phyloP scores from a whole-genome alignment of 2,329 filamentous ascomycete species.

The Sarocladium brachiariae region DNA sequence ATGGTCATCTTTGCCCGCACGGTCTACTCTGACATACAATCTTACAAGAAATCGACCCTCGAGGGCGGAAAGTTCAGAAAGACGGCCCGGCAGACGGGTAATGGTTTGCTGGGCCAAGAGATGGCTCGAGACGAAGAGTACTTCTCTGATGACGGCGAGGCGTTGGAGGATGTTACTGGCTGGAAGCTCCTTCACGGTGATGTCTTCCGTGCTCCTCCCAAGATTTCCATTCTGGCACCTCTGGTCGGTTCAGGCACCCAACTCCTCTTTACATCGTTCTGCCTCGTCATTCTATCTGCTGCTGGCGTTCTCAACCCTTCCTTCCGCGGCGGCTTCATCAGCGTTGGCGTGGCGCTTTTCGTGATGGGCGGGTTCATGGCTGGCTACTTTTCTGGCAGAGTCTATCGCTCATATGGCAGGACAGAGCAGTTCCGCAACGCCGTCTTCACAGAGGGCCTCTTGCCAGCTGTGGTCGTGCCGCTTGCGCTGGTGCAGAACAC shows the following conservation, averaged over 20 bases:
- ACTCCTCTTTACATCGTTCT: constrained; percentile 72
- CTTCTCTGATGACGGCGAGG: constrained; percentile 49
- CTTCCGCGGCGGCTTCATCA: constrained; percentile 85
- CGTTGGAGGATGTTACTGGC: constrained; percentile 71
- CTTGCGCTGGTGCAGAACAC: constrained; percentile 76
- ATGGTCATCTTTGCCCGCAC: constrained; percentile 76
- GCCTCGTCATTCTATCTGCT: constrained; percentile 65
- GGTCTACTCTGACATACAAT: constrained; percentile 67
- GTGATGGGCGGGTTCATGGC: constrained; percentile 78
- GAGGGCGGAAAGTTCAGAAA: constrained; percentile 59
- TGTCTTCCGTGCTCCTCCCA: constrained; percentile 68
- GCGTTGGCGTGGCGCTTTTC: constrained; percentile 75
- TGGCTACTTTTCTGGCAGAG: constrained; percentile 76
- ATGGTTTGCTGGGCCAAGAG: constrained; percentile 53
- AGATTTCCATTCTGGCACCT: constrained; percentile 68
- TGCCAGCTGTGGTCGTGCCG: constrained; percentile 71
- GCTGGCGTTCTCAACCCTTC: constrained; percentile 76
- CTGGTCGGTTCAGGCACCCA: constrained; percentile 82
- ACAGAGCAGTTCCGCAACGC: constrained; percentile 69
- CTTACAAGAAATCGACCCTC: constrained; percentile 56
- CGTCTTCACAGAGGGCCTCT: constrained; percentile 66
- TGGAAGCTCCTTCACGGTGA: constrained; percentile 90
- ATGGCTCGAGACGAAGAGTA: constrained; percentile 47
- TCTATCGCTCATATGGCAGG: constrained; percentile 80
- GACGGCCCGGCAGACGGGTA: constrained; percentile 43